Evolutionary conservation across 768 basidiomycete genomes (phyloP).

Genomic region (Trametes villosa): DNA sequence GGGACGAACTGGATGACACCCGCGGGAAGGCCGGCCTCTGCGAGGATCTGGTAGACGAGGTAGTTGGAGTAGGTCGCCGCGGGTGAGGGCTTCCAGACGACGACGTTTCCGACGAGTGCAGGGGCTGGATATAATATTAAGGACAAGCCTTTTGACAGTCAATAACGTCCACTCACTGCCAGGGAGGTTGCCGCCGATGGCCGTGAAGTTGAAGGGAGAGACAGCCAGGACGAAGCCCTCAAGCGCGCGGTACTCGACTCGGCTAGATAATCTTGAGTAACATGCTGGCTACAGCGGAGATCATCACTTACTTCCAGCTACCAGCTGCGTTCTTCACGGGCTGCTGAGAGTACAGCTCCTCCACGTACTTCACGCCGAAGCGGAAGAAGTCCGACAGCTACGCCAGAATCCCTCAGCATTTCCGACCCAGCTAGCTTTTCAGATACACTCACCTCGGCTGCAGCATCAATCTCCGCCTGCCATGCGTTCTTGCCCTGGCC

Average conservation of each 20-base stretch:
- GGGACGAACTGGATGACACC: slow-evolving; percentile 98
- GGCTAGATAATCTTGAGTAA: slow-evolving; percentile 60
- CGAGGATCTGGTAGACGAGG: slow-evolving; percentile 85
- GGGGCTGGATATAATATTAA: slow-evolving; percentile 53
- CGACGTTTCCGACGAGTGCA: slow-evolving; percentile 92
- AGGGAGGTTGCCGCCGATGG: slow-evolving; percentile 95
- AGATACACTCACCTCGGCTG: slow-evolving; percentile 76
- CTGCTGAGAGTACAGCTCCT: slow-evolving; percentile 91
- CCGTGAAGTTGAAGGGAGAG: slow-evolving; percentile 98
- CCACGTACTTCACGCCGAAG: slow-evolving; percentile 96
- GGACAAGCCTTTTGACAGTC: background rate
- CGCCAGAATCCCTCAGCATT: background rate
- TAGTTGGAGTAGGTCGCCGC: slow-evolving; percentile 96
- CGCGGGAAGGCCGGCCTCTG: slow-evolving; percentile 92
- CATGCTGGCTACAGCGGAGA: background rate
- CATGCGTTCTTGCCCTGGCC: slow-evolving; percentile 99
- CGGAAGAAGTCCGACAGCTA: slow-evolving; percentile 92
- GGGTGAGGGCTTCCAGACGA: slow-evolving; percentile 97
- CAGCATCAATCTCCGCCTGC: slow-evolving; percentile 99
- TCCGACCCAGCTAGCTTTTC: too few species aligned
- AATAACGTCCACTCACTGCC: slow-evolving; percentile 56
- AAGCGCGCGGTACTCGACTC: slow-evolving; percentile 94
- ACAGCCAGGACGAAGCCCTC: slow-evolving; percentile 98
- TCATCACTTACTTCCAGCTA: slow-evolving; percentile 85
- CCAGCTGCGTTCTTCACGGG: slow-evolving; percentile 85